These are phyloP conservation scores for Penicillium brasilianum DNA, from an alignment of 2,329 filamentous ascomycete species.

Conservation along the genomic window DNA sequence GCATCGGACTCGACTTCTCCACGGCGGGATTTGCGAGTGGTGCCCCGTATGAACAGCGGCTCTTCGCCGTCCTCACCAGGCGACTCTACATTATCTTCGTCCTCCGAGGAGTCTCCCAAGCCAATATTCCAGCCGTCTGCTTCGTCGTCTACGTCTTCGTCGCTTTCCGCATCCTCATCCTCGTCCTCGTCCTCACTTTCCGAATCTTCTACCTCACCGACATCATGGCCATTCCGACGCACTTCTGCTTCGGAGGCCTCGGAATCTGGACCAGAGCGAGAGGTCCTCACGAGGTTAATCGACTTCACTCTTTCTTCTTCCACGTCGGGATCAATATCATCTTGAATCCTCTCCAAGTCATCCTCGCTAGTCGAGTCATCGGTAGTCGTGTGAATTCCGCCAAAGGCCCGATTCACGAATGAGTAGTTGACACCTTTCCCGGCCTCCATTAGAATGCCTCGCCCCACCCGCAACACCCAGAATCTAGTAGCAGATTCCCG, in stretches of 20 bases:
- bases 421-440: constrained; percentile 61
- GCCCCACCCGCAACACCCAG: constrained; percentile 65
- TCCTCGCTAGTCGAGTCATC: constrained; percentile 43
- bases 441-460: constrained; percentile 64
- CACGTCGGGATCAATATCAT: constrained; percentile 54
- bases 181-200: constrained; percentile 31
- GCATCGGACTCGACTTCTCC: constrained; percentile 60
- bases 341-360: constrained; percentile 53
- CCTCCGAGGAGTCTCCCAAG: constrained; percentile 42
- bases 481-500: constrained; percentile 49
- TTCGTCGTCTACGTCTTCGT: constrained; percentile 38
- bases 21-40: constrained; percentile 55
- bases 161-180: constrained; percentile 33
- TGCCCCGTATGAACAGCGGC: constrained; percentile 53
- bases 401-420: constrained; percentile 65
- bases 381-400: constrained; percentile 57
- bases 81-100: constrained; percentile 28
- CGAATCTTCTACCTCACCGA: constrained; percentile 24
- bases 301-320: constrained; percentile 51
- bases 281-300: constrained; percentile 35
- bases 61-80: constrained; percentile 37
- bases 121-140: constrained; percentile 39
- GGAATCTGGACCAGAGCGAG: constrained; percentile 6
- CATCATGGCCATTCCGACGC: neutral
- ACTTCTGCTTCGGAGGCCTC: neutral